Evolutionary conservation across 2,329 filamentous ascomycete species (phyloP), one percentile per base, ranked within the genome.

Genomic region (Emericellopsis atlantica): DNA sequence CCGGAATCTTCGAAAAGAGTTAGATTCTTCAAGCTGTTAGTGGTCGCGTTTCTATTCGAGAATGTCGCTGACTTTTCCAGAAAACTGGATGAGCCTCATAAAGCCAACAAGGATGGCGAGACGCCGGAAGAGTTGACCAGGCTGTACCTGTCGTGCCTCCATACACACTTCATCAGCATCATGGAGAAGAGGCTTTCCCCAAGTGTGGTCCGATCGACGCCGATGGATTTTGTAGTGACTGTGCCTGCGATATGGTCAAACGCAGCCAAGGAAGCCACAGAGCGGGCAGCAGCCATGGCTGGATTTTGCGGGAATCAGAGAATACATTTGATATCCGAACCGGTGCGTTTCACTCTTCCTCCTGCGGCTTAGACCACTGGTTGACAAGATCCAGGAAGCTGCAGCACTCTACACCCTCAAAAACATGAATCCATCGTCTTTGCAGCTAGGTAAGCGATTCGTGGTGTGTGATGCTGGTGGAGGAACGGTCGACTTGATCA

Each of bases 161-260:
- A 67, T n/a, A 53, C 59, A 5, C 65, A 76, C 45, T 66, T 73
- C 4, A 56, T 68, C 44, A 57, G 60, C 37, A 59, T 62, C 1
- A 52, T 76, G 14, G 55, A 62, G 34, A 52, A 60, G 32, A 58
- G 61, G 5, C 51, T 75, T 2, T 65, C 66, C 2, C 51, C 54
- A 1, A 57, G 56, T 2, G 58, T 69, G 16, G 54, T 72, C 5
- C 54, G 55, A 4, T 62, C 55, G 15, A 72, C 59, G 0, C 60
- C 65, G 0, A 61, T 73, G 45, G 64, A 76, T 41, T 74, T 74
- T 42, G 64, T 76, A 36, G 55, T 77, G 16, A 75, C 74, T 0
- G 72, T 77, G 1, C 74, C 74, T 1, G 72, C 73, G 5, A 71
- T 78, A 7, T 78, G 74, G 74, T 71, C 66, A 32, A 70, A 74